Evolutionary conservation across 2,329 filamentous ascomycete species (phyloP).

Genomic region (Aspergillus felis): DNA sequence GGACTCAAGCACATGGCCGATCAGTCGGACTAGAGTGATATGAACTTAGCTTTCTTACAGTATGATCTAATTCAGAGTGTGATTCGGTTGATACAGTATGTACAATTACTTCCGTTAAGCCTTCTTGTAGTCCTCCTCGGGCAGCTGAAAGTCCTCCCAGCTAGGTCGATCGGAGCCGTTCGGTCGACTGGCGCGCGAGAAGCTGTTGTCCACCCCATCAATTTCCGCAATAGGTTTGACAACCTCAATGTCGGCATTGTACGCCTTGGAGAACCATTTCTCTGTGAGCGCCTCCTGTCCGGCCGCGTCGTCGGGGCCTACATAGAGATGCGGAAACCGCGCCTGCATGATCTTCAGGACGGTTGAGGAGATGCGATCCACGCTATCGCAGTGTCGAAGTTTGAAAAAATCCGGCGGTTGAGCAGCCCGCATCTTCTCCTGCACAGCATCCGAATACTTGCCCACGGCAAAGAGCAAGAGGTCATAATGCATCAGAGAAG

Average conservation of each 20-base stretch:
- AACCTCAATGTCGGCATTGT: constrained; percentile 45
- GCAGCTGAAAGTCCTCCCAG: constrained; percentile 39
- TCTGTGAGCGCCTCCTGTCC: constrained; percentile 45
- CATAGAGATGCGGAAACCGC: constrained; percentile 54
- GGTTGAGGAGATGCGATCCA: constrained; percentile 61
- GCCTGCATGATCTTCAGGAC: constrained; percentile 54
- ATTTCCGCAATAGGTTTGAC: constrained; percentile 46
- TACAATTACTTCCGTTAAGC: constrained; percentile 6
- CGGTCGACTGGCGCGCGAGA: constrained; percentile 47
- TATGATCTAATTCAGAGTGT: neutral
- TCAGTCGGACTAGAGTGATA: neutral
- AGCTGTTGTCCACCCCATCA: constrained; percentile 48
- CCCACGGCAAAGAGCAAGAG: constrained; percentile 61
- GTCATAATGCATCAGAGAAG: constrained; percentile 65
- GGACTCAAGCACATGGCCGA: neutral
- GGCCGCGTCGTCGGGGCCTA: constrained; percentile 14
- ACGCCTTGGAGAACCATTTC: constrained; percentile 46
- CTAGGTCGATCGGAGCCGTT: constrained; percentile 50
- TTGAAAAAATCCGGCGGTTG: constrained; percentile 53
- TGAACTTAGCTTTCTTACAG: neutral
- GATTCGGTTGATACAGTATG: neutral
- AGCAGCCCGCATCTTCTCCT: constrained; percentile 48
- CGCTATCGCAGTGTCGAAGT: constrained; percentile 59
- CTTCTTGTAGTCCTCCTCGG: constrained; percentile 26
- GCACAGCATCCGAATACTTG: constrained; percentile 51